phyloP scores from a whole-genome alignment of 164 flowering plant species.

The Chimonanthus salicifolius region DNA sequence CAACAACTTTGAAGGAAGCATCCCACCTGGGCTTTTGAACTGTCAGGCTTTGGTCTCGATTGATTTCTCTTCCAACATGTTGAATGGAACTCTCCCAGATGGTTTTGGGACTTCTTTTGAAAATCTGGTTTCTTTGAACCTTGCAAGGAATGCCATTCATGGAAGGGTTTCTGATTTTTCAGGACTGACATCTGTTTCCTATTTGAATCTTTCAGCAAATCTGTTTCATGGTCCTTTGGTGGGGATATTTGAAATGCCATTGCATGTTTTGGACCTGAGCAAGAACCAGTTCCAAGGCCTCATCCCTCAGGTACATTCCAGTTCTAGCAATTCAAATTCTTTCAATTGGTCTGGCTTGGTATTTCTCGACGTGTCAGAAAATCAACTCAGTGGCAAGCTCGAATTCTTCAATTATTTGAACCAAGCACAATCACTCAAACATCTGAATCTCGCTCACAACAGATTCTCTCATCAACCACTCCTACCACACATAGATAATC shows the following conservation, averaged over 20 bases:
- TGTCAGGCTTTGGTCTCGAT: conserved; percentile 43
- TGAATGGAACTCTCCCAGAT: conserved; percentile 56
- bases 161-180: conserved; percentile 56
- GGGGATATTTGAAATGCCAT: conserved; percentile 36
- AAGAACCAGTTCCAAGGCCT: conserved; percentile 72
- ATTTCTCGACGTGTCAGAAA: conserved; percentile 65
- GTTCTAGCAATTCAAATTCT: conserved; percentile 20
- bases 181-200: conserved; percentile 38
- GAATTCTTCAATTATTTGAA: conserved; percentile 35
- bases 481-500: conserved; percentile 26
- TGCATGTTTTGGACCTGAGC: conserved; percentile 72
- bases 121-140: conserved; percentile 45
- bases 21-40: conserved; percentile 46
- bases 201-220: conserved; percentile 68
- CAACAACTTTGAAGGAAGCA: conserved; percentile 43
- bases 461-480: conserved; percentile 51
- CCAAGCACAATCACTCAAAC: conserved; percentile 47
- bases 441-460: conserved; percentile 71
- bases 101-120: conserved; percentile 63
- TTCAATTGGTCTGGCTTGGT: conserved; percentile 56
- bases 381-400: conserved; percentile 65
- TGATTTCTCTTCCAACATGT: conserved; percentile 52
- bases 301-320: conserved; percentile 58
- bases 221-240: conserved; percentile 61
- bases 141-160: conserved; percentile 56